Conservation (phyloP, 495 filamentous ascomycete genomes). For the Aspergillus kassunensis region DNA sequence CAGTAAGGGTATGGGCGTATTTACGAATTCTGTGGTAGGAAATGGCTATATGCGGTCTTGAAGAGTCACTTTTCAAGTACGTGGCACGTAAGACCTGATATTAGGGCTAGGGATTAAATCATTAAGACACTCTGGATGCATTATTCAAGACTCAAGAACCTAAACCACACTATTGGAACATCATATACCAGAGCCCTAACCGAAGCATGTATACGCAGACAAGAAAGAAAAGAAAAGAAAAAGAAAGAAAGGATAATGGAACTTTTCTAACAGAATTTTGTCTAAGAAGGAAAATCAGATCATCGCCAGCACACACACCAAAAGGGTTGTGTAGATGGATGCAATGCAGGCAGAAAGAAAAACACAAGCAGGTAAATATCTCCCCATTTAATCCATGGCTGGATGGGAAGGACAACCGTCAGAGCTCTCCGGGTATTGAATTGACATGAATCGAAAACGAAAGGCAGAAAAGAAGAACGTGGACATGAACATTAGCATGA, state of each 20-base stretch:
- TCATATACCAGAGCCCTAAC: no score
- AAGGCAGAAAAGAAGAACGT: slow-evolving; percentile 12
- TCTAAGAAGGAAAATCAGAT: slow-evolving; percentile 10
- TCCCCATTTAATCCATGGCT: slow-evolving; percentile 1
- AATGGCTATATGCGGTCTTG: no score
- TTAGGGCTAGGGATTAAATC: no score
- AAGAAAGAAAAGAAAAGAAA: slow-evolving; percentile 1
- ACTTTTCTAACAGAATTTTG: slow-evolving; percentile 26
- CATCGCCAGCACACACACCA: background rate
- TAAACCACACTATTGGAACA: no score
- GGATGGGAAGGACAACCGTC: slow-evolving; percentile 4
- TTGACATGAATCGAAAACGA: slow-evolving; percentile 6
- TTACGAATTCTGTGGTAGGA: no score
- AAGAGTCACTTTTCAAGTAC: no score
- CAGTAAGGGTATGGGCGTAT: no score
- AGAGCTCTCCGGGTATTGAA: slow-evolving; percentile 31
- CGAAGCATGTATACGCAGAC: background rate
- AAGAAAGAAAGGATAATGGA: background rate
- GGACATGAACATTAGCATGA: slow-evolving; percentile 9
- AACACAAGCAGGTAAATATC: background rate
- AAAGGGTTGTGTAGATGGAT: no score
- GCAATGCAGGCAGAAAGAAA: slow-evolving; percentile 19
- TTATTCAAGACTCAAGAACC: no score
- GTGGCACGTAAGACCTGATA: no score
- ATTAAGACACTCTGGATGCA: no score